Percentiles rank a stretch among this genome's conserved stretches.
These are phyloP conservation scores for Microdochium trichocladiopsis DNA, from an alignment of 2,329 filamentous ascomycete genomes.

Conservation along the genomic window DNA sequence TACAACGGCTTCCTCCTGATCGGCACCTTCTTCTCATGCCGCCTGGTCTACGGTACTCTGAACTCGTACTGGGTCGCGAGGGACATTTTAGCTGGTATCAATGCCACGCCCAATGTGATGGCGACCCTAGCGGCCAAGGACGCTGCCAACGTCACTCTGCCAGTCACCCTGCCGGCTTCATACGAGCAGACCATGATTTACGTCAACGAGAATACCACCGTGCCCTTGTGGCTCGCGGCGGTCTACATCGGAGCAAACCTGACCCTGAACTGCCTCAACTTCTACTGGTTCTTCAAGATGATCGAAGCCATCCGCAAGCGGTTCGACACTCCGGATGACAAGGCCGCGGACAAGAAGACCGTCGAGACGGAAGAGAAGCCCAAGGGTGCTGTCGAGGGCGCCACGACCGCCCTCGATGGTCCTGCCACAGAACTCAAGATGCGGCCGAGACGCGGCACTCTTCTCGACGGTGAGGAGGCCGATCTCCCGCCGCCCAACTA, in stretches of 20 bases:
- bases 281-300: constrained; percentile 87
- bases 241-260: constrained; percentile 66
- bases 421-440: constrained; percentile 9
- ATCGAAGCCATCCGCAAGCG: constrained; percentile 70
- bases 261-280: constrained; percentile 68
- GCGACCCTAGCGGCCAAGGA: constrained; percentile 23
- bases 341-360: constrained; percentile 18
- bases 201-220: constrained; percentile 35
- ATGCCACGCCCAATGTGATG: constrained; percentile 26
- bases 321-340: constrained; percentile 44
- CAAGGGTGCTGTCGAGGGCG: constrained; percentile 13
- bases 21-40: constrained; percentile 67
- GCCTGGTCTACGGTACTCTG: constrained; percentile 71
- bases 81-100: constrained; percentile 59
- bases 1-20: constrained; percentile 72
- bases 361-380: constrained; percentile 6
- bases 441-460: constrained; percentile 2
- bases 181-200: constrained; percentile 42
- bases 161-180: constrained; percentile 23
- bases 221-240: constrained; percentile 64
- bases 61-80: constrained; percentile 62
- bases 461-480: constrained; percentile 3
- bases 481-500: constrained; percentile 2
- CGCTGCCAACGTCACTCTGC: constrained; percentile 22
- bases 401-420: constrained; percentile 20